A percentile compares a stretch with the other conserved stretches of the same genome.
These are phyloP conservation scores for Apiospora pterosperma DNA, from an alignment of 2,329 filamentous ascomycete genomes.

Conservation along the genomic window DNA sequence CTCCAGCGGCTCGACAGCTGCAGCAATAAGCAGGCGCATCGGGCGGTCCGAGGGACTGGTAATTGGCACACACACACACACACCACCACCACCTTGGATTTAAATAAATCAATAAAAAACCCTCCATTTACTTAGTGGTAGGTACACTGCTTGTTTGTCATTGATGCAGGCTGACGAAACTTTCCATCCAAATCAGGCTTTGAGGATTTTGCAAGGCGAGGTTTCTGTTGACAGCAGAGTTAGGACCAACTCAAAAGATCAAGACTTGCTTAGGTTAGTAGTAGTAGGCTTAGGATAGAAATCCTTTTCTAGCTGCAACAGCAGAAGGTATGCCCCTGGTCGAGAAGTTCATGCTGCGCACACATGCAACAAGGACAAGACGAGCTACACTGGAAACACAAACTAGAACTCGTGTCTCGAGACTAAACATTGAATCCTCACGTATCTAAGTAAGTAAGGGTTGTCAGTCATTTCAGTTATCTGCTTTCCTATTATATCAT, in stretches of 20 bases:
- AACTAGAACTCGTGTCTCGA: not conserved
- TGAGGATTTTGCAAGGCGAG: not conserved
- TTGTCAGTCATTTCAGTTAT: not conserved
- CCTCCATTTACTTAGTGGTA: not conserved
- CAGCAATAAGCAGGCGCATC: not conserved
- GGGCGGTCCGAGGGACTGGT: not conserved
- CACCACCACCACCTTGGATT: too few relatives aligned
- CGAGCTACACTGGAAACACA: not conserved
- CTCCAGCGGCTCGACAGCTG: not conserved
- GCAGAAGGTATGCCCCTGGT: not conserved
- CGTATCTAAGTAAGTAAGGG: not conserved
- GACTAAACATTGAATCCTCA: not conserved
- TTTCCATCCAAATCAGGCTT: not conserved
- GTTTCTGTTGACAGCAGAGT: not conserved
- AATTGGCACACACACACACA: not conserved
- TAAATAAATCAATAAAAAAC: not conserved
- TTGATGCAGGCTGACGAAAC: not conserved
- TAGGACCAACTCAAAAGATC: not conserved
- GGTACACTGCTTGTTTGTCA: not conserved
- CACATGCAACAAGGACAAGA: not conserved
- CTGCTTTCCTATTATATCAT: conserved; percentile 1
- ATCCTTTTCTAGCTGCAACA: not conserved
- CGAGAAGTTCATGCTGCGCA: not conserved
- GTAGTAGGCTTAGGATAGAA: not conserved
- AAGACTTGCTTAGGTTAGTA: not conserved